A percentile compares a stretch with the other conserved stretches of the same genome.
Conservation (phyloP, 2,329 filamentous ascomycete genomes). For the Epichloe scottii region DNA sequence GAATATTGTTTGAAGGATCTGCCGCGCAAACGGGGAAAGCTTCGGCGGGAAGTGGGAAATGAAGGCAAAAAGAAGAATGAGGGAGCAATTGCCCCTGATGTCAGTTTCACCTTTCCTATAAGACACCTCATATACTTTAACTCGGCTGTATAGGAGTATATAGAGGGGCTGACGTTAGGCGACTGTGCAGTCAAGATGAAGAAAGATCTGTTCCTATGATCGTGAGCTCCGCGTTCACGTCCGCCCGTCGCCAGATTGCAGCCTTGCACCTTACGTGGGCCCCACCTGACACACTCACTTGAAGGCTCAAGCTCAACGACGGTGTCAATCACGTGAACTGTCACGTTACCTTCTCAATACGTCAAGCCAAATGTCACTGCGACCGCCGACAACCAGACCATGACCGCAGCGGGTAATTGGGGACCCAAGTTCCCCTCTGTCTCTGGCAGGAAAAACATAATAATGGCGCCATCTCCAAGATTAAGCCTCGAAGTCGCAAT, state of each 20-base stretch:
- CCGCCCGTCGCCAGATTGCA: slow-evolving; percentile 1
- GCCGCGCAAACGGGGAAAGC: not conserved
- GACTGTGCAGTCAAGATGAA: not conserved
- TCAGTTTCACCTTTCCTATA: not conserved
- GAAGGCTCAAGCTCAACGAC: not conserved
- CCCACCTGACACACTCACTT: not conserved
- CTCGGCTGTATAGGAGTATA: not conserved
- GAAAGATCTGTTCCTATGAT: slow-evolving; percentile 1
- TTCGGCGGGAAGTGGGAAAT: not conserved
- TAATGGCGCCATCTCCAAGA: too few species aligned
- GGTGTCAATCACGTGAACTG: not conserved
- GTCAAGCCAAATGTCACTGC: too few species aligned
- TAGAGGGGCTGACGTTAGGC: not conserved
- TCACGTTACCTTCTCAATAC: not conserved
- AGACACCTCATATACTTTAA: not conserved
- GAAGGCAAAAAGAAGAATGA: not conserved
- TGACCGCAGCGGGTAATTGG: not conserved
- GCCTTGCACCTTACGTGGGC: slow-evolving; percentile 6
- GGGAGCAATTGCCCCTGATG: not conserved
- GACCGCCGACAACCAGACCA: too few species aligned
- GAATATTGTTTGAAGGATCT: not conserved
- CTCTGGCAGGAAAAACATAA: too few species aligned
- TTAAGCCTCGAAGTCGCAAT: too few species aligned
- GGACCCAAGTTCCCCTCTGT: too few species aligned
- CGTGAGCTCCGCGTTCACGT: slow-evolving; percentile 4